Evolutionary conservation across 202 grass and related monocot species (phyloP).

Genomic region (Zoysia matrella): DNA sequence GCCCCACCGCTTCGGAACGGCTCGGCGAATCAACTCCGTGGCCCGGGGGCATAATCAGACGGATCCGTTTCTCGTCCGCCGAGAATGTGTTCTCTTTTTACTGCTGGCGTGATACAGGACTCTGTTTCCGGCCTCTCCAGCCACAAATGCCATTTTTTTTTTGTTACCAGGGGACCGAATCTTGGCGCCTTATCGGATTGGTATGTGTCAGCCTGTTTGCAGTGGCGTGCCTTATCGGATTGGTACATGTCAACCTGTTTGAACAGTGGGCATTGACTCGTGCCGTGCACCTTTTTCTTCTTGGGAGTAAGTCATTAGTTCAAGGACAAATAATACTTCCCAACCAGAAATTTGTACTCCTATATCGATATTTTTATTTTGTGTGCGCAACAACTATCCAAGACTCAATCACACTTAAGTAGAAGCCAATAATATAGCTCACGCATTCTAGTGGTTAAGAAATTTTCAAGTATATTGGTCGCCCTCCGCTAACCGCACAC

Average conservation of each 20-base stretch:
- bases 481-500: background rate
- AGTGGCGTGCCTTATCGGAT: no score
- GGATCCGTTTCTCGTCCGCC: background rate
- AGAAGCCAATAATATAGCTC: background rate
- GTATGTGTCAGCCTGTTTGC: no score
- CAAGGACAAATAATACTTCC: no score
- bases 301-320: no score
- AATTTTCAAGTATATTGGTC: background rate
- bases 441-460: background rate
- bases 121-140: no score
- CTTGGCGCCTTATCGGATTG: background rate
- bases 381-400: background rate
- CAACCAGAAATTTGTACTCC: no score
- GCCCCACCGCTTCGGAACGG: background rate
- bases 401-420: background rate
- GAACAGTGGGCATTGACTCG: background rate
- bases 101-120: background rate
- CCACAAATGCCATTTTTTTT: background rate
- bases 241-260: background rate
- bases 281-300: background rate
- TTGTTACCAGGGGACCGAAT: background rate
- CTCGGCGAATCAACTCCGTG: background rate
- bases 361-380: no score
- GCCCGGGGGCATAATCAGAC: constrained; percentile 1
- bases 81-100: background rate